Base-by-base conservation (phyloP, 352 stramenopile genomes). In the Nothophytophthora sp. region DNA sequence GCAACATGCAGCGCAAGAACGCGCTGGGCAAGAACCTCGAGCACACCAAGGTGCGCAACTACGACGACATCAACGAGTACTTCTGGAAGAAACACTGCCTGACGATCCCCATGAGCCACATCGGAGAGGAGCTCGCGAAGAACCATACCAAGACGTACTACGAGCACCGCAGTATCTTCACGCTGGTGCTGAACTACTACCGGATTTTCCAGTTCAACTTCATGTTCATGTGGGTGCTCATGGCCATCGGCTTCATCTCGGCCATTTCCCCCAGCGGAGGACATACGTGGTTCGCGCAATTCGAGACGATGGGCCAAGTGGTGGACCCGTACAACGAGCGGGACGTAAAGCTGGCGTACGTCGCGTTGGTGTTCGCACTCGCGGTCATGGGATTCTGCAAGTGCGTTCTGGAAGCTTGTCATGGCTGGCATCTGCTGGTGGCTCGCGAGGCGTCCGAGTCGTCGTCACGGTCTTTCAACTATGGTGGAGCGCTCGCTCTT, bases 141-240 rank as follows among this genome's bases (percentile, higher is more conserved):
- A 84, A 82, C 24, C 76, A 90, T 57, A 75, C 63, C 44, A 90
- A 90, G 63, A 90, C 79, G 34, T 90, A 81, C 63, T 88, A 90
- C 55, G 79, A 90, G 43, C 76, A 90, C 53, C 73, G 79, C 2
- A 85, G 71, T 46, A 86, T 90, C 40, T 86, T 90, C 42, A 90
- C 76, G 29, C 67, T 88, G 25, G 71, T 90, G 41, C 53, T 90
- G 23, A 88, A 88, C 44, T 90, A 90, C 61, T 88, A 79, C 54
- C 79, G 79, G 18, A 90, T 90, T 41, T 90, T 90, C 59, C 76
- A 90, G 61, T 87, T 88, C 63, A 87, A 90, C 73, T 73, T 88
- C 51, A 82, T 87, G 70, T 89, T 86, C 48, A 67, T 89, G 60
- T 70, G 86, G 43, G 56, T 70, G 10, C 66, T 89, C 5, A 71